Evolutionary conservation across 768 basidiomycete genomes (phyloP).

Genomic region (Boletus rubescentipes): DNA sequence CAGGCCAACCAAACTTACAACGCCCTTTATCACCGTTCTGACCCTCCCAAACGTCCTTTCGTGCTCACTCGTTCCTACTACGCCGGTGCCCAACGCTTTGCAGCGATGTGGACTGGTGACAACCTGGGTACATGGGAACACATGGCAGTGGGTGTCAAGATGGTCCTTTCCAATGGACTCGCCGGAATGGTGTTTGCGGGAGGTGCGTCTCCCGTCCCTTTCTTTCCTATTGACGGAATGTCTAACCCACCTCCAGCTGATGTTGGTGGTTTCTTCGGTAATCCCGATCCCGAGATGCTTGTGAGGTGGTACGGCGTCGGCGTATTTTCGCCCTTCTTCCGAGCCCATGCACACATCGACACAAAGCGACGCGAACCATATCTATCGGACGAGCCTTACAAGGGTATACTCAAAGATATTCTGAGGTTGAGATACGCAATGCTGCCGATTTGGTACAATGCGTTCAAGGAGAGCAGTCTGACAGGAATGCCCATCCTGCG

Average conservation of each 20-base stretch:
- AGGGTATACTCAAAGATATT: slow-evolving; percentile 74
- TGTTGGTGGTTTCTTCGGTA: slow-evolving; percentile 98
- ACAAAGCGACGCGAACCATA: slow-evolving; percentile 97
- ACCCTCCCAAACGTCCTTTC: slow-evolving; percentile 82
- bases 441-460: slow-evolving; percentile 96
- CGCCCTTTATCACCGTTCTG: slow-evolving; percentile 73
- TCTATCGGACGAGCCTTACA: slow-evolving; percentile 87
- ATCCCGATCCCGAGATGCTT: slow-evolving; percentile 92
- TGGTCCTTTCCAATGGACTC: slow-evolving; percentile 86
- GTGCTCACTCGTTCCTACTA: slow-evolving; percentile 95
- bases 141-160: slow-evolving; percentile 90
- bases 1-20: slow-evolving; percentile 84
- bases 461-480: slow-evolving; percentile 84
- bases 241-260: slow-evolving; percentile 66
- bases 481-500: slow-evolving; percentile 81
- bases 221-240: neutral
- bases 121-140: slow-evolving; percentile 98
- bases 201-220: slow-evolving; percentile 51
- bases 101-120: slow-evolving; percentile 99
- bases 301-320: slow-evolving; percentile 98
- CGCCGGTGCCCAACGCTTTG: slow-evolving; percentile 92
- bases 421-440: slow-evolving; percentile 82
- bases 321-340: slow-evolving; percentile 94
- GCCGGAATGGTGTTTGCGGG: slow-evolving; percentile 91
- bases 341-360: slow-evolving; percentile 97